Percentiles rank a stretch among this genome's conserved stretches.
phyloP scores from a whole-genome alignment of 805 yeast species.

The Wickerhamiella musiphila region DNA sequence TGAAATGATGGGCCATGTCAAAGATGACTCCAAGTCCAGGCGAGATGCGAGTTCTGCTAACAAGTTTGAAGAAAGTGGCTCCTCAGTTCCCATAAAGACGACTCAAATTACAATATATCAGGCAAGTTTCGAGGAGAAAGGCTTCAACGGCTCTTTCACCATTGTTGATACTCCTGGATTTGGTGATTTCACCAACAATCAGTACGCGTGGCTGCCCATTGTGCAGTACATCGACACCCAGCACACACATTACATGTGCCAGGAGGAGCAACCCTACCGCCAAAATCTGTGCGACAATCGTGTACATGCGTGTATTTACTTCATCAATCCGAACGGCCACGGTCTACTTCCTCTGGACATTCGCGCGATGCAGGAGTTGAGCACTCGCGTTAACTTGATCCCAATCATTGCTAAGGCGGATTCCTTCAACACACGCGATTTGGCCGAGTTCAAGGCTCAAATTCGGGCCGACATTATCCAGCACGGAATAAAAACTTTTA shows the following conservation, averaged over 20 bases:
- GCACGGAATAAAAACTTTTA: constrained; percentile 56
- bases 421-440: constrained; percentile 56
- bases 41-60: constrained; percentile 35
- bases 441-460: constrained; percentile 46
- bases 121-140: constrained; percentile 72
- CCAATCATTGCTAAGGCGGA: constrained; percentile 86
- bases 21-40: constrained; percentile 39
- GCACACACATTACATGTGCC: constrained; percentile 74
- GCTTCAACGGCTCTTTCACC: constrained; percentile 58
- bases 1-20: constrained; percentile 30
- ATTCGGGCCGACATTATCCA: constrained; percentile 70
- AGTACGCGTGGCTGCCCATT: constrained; percentile 49
- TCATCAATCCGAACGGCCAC: constrained; percentile 83
- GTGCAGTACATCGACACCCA: constrained; percentile 73
- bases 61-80: too few species aligned
- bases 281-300: constrained; percentile 40
- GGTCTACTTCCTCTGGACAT: constrained; percentile 76
- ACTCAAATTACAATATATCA: constrained; percentile 64
- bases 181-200: constrained; percentile 52
- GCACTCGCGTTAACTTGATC: constrained; percentile 66
- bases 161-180: constrained; percentile 87
- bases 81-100: constrained; percentile 39
- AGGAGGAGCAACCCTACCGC: constrained; percentile 82
- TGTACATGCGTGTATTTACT: constrained; percentile 80
- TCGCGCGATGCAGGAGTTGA: constrained; percentile 68